Conservation (phyloP, 208 protist genomes). For the Balamuthia mandrillaris region DNA sequence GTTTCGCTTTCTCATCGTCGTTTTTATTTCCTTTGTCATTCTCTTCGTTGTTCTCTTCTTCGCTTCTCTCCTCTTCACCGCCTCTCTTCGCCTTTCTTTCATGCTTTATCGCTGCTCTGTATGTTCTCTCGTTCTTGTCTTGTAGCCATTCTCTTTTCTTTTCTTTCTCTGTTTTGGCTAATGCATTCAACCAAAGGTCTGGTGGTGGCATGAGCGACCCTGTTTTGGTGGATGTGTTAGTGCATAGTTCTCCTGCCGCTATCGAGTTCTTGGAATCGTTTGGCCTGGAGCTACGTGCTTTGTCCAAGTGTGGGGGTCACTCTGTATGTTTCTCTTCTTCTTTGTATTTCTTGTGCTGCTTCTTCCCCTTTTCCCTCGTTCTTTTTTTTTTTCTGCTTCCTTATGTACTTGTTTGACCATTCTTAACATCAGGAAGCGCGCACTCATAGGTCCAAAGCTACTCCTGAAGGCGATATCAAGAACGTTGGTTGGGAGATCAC, state of each 20-base stretch:
- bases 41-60: neutral
- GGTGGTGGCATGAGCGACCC: constrained; percentile 37
- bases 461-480: neutral
- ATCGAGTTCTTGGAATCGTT: constrained; percentile 78
- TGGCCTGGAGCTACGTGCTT: constrained; percentile 78
- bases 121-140: constrained; percentile 38
- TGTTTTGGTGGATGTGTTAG: constrained; percentile 82
- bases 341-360: neutral
- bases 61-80: no score
- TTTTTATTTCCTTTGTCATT: neutral
- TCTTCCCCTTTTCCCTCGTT: neutral
- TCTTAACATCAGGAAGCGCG: neutral
- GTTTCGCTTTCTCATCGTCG: neutral
- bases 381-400: neutral
- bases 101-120: constrained; percentile 30
- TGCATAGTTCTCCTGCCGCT: constrained; percentile 71
- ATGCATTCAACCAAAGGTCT: neutral
- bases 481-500: constrained; percentile 84
- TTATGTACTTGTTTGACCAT: neutral
- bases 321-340: constrained; percentile 22
- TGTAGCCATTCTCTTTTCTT: neutral
- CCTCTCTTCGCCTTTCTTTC: constrained; percentile 23
- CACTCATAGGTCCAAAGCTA: constrained; percentile 68
- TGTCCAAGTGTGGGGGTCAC: constrained; percentile 85
- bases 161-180: neutral